Evolutionary conservation across 2,329 filamentous ascomycete genomes (phyloP).

Genomic region (Paecilomyces fulvus): DNA sequence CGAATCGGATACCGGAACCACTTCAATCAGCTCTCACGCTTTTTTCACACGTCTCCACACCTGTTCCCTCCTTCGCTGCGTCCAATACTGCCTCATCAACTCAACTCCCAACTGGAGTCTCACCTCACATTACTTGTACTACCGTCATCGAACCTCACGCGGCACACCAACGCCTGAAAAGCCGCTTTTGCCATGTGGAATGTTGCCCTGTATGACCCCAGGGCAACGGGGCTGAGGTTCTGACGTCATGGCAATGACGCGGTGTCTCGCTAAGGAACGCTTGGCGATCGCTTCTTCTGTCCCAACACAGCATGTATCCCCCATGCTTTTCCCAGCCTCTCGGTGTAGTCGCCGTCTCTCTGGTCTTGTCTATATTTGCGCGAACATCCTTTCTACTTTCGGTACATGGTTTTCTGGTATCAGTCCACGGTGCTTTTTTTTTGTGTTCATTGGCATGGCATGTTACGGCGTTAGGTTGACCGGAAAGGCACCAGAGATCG

Average conservation of each 20-base stretch:
- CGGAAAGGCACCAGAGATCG: not conserved
- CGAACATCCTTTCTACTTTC: not conserved
- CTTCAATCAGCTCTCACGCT: not conserved
- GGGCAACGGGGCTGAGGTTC: not conserved
- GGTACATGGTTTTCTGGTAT: not conserved
- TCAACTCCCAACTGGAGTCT: not conserved
- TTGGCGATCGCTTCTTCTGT: not conserved
- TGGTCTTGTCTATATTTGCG: not conserved
- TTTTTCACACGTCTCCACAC: not conserved
- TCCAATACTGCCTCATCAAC: not conserved
- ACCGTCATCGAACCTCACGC: not conserved
- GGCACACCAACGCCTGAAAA: not conserved
- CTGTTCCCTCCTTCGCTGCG: not conserved
- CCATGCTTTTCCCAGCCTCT: not conserved
- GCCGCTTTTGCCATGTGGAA: not conserved
- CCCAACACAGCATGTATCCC: not conserved
- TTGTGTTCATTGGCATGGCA: not conserved
- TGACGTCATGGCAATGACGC: not conserved
- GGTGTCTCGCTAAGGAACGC: not conserved
- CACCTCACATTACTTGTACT: not conserved
- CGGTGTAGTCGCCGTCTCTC: not conserved
- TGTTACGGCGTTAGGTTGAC: not conserved
- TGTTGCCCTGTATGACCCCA: not conserved
- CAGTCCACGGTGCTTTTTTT: not conserved
- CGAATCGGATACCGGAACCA: not conserved